Base-by-base conservation (phyloP, 345 rosid genomes). In the Ricinus communis region DNA sequence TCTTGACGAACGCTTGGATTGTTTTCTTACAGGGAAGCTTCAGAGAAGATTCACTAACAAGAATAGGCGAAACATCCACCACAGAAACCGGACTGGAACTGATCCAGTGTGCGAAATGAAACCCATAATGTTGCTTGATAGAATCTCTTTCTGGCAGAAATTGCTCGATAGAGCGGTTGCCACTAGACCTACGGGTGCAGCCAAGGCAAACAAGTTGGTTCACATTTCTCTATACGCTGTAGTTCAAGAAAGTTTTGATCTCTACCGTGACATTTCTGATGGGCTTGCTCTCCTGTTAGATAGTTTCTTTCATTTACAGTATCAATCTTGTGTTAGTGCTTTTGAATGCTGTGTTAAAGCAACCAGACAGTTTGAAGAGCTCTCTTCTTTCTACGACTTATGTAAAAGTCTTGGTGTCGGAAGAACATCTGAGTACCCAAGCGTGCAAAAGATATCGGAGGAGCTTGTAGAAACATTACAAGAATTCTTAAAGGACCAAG, bases 401-500 rank as follows among this genome's bases (percentile, higher is more conserved):
- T 93, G 93, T 31, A 89, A 82, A 65, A 68, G 80, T 1, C 38
- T n/a, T 9, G 91, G 89, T 11, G 71, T 95, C 2, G 87, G 96
- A 58, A 79, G 92, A 58, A 89, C 86, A 8, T 91, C 96, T 0
- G 92, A 95, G 74, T 95, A 95, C 63, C 97, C 97, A 0, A 85
- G 91, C 25, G 82, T 91, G 70, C 96, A 87, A 13, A 88, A 77
- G 69, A 82, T 95, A 18, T 90, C 99, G 0, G 79, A 83, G 1
- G 97, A 95, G 75, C 88, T 95, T 49, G 24, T 95, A 0, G 91
- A 85, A 50, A 90, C 97, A 6, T 70, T 95, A 46, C 86, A 85
- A 36, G 99, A 92, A 62, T 95, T 92, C 77, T 60, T 90, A 33
- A 95, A 88, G 70, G 98, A 95, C 65, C 85, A 90, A 58, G 78